Evolutionary conservation across 2,329 filamentous ascomycete species (phyloP).

Genomic region (Sporothrix mexicana): DNA sequence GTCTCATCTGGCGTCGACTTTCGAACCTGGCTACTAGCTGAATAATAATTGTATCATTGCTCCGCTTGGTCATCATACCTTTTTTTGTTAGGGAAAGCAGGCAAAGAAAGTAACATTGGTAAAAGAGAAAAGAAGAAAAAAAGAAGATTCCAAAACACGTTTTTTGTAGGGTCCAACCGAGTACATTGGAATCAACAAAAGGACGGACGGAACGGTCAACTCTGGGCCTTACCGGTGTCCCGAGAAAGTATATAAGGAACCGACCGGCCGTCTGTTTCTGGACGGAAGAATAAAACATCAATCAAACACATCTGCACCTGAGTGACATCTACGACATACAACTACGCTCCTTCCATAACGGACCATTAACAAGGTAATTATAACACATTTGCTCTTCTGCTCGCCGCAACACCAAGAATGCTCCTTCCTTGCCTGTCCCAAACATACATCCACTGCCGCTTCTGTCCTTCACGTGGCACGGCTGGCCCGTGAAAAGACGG

Average conservation of each 20-base stretch:
- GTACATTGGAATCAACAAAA: background rate
- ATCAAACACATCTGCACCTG: conserved; percentile 5
- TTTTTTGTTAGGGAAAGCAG: background rate
- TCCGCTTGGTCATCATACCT: conserved; percentile 13
- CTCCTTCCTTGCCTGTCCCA: background rate
- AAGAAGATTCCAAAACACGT: conserved; percentile 4
- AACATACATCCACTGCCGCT: background rate
- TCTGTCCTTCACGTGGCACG: conserved; percentile 7
- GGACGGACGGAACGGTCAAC: background rate
- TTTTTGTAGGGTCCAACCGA: background rate
- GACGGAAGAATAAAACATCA: background rate
- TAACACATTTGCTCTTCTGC: background rate
- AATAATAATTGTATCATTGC: conserved; percentile 5
- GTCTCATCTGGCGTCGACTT: background rate
- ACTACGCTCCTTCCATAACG: background rate
- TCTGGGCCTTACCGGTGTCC: conserved; percentile 7
- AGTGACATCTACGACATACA: background rate
- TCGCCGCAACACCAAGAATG: conserved; percentile 17
- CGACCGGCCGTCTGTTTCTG: background rate
- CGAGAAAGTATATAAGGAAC: conserved; percentile 17
- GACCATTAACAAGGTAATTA: no score
- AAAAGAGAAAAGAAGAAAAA: background rate
- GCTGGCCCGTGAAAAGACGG: background rate
- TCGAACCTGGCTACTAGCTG: background rate
- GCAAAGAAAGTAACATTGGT: no score